Percentiles rank a stretch among this genome's conserved stretches.
Evolutionary conservation across 208 protist genomes (phyloP).

Genomic region (Angomonas desouzai): DNA sequence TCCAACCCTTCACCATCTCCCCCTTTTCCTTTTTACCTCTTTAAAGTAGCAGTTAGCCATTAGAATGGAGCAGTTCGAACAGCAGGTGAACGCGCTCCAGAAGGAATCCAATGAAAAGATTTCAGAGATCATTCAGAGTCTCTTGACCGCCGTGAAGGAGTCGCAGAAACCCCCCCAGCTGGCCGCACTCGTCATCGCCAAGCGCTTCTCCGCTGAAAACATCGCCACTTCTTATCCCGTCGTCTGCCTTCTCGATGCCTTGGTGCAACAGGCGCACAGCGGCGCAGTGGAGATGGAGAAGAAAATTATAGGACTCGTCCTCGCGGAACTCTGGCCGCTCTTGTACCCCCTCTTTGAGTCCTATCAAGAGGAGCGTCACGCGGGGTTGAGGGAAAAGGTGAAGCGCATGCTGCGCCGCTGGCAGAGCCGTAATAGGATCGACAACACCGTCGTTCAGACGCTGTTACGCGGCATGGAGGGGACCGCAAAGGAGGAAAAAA

Average conservation of each 20-base stretch:
- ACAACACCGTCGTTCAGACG: constrained; percentile 16
- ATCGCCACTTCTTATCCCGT: constrained; percentile 52
- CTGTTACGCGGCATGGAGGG: constrained; percentile 30
- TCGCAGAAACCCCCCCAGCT: constrained; percentile 33
- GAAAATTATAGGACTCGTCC: constrained; percentile 25
- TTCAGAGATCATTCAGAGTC: constrained; percentile 20
- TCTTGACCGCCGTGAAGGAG: constrained; percentile 24
- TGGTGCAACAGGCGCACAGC: constrained; percentile 17
- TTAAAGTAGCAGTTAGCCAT: too few relatives aligned
- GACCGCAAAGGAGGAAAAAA: background rate
- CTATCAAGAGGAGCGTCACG: constrained; percentile 22
- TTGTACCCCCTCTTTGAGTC: constrained; percentile 27
- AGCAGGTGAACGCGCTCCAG: constrained; percentile 36
- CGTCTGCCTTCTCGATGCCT: constrained; percentile 67
- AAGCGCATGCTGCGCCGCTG: constrained; percentile 53
- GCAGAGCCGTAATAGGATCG: constrained; percentile 35
- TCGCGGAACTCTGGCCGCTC: constrained; percentile 53
- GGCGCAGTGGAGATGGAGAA: constrained; percentile 18
- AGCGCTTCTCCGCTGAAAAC: constrained; percentile 51
- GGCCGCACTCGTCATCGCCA: constrained; percentile 56
- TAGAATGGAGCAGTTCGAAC: constrained; percentile 51
- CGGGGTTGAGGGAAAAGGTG: constrained; percentile 47
- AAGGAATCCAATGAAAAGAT: constrained; percentile 78
- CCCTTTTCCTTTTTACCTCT: background rate
- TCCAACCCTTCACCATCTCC: background rate